Percentiles rank a stretch among this genome's conserved stretches.
Evolutionary conservation across 2,329 filamentous ascomycete species (phyloP).

Genomic region (Fusarium nematophilum): DNA sequence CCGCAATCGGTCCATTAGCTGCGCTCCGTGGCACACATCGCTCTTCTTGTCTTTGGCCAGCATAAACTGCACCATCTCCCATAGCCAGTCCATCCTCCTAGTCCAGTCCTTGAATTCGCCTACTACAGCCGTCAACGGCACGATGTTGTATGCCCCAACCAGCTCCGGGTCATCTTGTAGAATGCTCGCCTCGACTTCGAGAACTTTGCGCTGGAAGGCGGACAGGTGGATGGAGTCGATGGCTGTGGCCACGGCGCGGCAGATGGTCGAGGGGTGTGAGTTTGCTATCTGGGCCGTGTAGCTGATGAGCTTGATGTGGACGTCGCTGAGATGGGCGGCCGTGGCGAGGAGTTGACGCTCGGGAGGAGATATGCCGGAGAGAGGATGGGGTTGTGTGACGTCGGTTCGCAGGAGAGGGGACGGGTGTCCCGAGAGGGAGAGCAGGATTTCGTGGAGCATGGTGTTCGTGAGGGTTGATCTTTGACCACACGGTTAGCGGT

Average conservation of each 20-base stretch:
- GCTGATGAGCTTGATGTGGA: conserved; percentile 78
- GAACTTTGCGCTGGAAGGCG: conserved; percentile 83
- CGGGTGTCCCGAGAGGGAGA: conserved; percentile 93
- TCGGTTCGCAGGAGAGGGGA: conserved; percentile 81
- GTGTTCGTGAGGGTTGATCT: conserved; percentile 23
- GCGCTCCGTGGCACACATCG: conserved; percentile 71
- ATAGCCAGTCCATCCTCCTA: conserved; percentile 86
- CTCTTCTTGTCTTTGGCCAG: conserved; percentile 52
- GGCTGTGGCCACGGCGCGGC: conserved; percentile 85
- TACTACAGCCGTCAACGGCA: conserved; percentile 87
- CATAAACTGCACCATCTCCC: conserved; percentile 78
- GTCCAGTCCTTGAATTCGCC: conserved; percentile 90
- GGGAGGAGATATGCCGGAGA: conserved; percentile 74
- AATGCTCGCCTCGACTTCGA: conserved; percentile 85
- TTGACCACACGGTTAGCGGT: conserved; percentile 27
- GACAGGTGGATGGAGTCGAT: conserved; percentile 80
- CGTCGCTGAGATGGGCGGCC: conserved; percentile 79
- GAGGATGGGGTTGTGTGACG: conserved; percentile 58
- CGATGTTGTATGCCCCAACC: conserved; percentile 93
- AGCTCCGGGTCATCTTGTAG: conserved; percentile 79
- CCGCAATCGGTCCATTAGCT: conserved; percentile 81
- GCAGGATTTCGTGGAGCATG: conserved; percentile 99
- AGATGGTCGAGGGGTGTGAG: conserved; percentile 82
- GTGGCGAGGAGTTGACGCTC: conserved; percentile 85
- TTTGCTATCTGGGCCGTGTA: conserved; percentile 75